Percentiles rank a stretch among this genome's conserved stretches.
Evolutionary conservation across 176 grass and related monocot genomes (phyloP).

Genomic region (Metroxylon sagu): DNA sequence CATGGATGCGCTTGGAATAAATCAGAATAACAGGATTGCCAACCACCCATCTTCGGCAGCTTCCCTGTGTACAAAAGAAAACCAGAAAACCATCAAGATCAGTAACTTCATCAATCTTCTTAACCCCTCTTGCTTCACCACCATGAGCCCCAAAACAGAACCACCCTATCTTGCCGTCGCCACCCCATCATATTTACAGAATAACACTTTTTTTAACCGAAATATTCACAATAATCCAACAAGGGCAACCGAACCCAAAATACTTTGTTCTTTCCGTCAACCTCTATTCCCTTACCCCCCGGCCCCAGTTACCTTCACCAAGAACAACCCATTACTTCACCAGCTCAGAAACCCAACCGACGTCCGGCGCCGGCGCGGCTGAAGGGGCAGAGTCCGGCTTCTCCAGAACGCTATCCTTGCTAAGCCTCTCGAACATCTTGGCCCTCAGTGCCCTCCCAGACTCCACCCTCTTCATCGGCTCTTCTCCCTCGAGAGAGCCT

Average conservation of each 20-base stretch:
- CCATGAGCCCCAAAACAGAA: conserved; percentile 68
- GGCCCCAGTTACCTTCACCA: conserved; percentile 1
- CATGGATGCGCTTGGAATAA: no score
- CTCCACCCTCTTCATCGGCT: conserved; percentile 61
- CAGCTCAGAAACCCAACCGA: conserved; percentile 74
- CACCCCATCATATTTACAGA: conserved; percentile 26
- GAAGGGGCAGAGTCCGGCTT: not conserved
- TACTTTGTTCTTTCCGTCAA: conserved; percentile 1
- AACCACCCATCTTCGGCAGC: no score
- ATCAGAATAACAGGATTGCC: no score
- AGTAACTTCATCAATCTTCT: conserved; percentile 1
- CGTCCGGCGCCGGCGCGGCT: conserved; percentile 28
- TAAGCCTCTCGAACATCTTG: conserved; percentile 67
- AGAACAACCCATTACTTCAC: conserved; percentile 37
- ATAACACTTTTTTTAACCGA: not conserved
- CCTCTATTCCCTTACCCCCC: conserved; percentile 4
- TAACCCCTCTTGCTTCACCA: conserved; percentile 5
- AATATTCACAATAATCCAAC: no score
- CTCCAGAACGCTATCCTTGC: conserved; percentile 28
- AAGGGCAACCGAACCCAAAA: no score
- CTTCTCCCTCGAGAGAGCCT: conserved; percentile 30
- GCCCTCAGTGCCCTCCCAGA: conserved; percentile 61
- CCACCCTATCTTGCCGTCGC: conserved; percentile 29
- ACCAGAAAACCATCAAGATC: not conserved
- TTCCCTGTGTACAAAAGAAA: no score